phyloP scores from a whole-genome alignment of 768 basidiomycete genomes.

The Boletus sp. region DNA sequence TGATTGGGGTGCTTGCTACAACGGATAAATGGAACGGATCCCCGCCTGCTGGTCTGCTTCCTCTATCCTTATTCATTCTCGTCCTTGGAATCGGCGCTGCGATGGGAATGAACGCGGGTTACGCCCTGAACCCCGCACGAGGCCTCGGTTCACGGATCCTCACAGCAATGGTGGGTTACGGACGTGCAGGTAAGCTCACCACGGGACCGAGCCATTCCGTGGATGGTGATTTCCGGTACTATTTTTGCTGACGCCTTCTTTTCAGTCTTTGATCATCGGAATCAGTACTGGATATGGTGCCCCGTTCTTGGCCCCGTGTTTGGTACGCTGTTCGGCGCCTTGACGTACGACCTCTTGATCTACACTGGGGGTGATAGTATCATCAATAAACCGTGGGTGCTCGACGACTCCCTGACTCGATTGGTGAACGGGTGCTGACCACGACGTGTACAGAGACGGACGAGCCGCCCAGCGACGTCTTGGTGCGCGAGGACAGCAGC shows the following conservation, averaged over 20 bases:
- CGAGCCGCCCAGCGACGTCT: neutral
- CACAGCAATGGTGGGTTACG: constrained; percentile 67
- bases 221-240: too few species aligned
- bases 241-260: neutral
- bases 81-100: constrained; percentile 53
- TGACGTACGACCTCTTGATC: constrained; percentile 55
- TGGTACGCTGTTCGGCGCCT: constrained; percentile 50
- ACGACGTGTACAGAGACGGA: neutral
- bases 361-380: constrained; percentile 52
- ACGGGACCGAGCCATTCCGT: neutral
- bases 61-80: constrained; percentile 51
- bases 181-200: constrained; percentile 27
- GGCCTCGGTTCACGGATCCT: constrained; percentile 63
- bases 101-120: constrained; percentile 62
- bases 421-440: neutral
- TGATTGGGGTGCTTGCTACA: constrained; percentile 50
- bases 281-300: constrained; percentile 71
- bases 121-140: constrained; percentile 63
- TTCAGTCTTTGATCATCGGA: constrained; percentile 27
- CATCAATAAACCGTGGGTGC: constrained; percentile 45
- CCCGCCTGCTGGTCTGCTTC: constrained; percentile 49
- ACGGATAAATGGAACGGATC: constrained; percentile 51
- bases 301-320: constrained; percentile 55
- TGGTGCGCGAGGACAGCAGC: neutral
- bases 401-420: neutral